Evolutionary conservation across 805 yeast genomes (phyloP).

Genomic region (Kazachstania psychrophila): DNA sequence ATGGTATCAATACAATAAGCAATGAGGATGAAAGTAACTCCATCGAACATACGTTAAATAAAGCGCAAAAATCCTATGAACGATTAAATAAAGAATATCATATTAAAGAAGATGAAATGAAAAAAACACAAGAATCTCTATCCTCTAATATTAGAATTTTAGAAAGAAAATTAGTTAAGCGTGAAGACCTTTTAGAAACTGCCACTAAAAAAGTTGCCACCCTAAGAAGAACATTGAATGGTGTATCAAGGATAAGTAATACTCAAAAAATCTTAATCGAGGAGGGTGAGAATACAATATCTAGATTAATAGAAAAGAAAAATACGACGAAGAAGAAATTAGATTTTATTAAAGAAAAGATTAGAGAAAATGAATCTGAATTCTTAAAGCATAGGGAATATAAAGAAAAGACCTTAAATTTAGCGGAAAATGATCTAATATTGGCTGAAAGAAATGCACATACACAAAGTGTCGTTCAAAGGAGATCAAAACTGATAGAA

Average conservation of each 20-base stretch:
- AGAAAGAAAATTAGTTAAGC: constrained; percentile 15
- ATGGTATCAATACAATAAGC: no score
- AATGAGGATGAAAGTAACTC: no score
- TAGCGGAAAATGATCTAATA: constrained; percentile 15
- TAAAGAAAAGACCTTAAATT: constrained; percentile 9
- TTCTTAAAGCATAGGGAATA: constrained; percentile 9
- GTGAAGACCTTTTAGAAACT: constrained; percentile 17
- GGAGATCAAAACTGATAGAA: constrained; percentile 14
- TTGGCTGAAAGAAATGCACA: constrained; percentile 12
- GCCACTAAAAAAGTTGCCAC: constrained; percentile 6
- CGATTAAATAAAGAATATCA: constrained; percentile 1
- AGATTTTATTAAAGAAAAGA: constrained; percentile 10
- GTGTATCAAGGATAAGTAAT: constrained; percentile 5
- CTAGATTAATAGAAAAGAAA: constrained; percentile 9
- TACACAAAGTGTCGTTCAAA: constrained; percentile 8
- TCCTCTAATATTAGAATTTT: constrained; percentile 16
- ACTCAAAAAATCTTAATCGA: constrained; percentile 13
- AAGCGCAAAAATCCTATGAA: constrained; percentile 4
- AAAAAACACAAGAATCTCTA: constrained; percentile 9
- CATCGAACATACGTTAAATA: no score
- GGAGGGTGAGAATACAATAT: constrained; percentile 10
- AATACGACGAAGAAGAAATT: constrained; percentile 16
- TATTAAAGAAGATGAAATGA: constrained; percentile 9
- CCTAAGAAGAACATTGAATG: constrained; percentile 7
- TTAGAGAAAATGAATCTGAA: constrained; percentile 3